phyloP scores from a whole-genome alignment of 2,329 filamentous ascomycete genomes.

The Penicillium sclerotiorum region DNA sequence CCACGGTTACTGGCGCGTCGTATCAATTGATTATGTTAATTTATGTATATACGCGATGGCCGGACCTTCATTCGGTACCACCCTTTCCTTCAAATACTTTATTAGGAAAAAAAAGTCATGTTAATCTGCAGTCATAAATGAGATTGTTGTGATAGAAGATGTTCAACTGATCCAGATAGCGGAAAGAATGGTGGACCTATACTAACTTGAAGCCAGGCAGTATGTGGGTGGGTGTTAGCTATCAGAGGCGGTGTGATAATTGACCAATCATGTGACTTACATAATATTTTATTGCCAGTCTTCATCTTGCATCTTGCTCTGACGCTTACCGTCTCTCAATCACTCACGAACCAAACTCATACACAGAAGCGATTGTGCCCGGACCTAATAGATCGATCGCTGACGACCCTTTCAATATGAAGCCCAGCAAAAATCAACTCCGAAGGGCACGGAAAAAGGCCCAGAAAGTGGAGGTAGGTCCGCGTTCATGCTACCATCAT shows the following conservation, averaged over 20 bases:
- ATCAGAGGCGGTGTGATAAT: background rate
- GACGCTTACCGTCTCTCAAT: background rate
- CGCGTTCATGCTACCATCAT: background rate
- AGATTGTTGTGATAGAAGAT: no score
- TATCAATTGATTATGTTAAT: no score
- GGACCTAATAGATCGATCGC: background rate
- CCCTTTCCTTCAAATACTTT: no score
- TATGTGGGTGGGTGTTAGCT: background rate
- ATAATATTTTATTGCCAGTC: background rate
- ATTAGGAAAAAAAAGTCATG: no score
- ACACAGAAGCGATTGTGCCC: background rate
- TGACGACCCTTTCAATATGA: slow-evolving; percentile 43
- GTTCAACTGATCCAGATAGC: no score
- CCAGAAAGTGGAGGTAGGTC: slow-evolving; percentile 68
- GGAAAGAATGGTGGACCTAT: no score
- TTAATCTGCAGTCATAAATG: no score
- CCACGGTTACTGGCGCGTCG: no score
- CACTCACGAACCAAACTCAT: background rate
- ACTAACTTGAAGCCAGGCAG: no score
- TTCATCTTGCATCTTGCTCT: background rate
- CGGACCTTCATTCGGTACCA: no score
- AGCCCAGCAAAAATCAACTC: slow-evolving; percentile 92
- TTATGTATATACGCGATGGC: no score
- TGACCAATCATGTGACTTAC: background rate
- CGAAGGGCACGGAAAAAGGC: slow-evolving; percentile 93